Percentiles rank a stretch among this genome's conserved stretches.
These are phyloP conservation scores for Pleurotus sapidus DNA, from an alignment of 768 basidiomycete genomes.

Conservation along the genomic window DNA sequence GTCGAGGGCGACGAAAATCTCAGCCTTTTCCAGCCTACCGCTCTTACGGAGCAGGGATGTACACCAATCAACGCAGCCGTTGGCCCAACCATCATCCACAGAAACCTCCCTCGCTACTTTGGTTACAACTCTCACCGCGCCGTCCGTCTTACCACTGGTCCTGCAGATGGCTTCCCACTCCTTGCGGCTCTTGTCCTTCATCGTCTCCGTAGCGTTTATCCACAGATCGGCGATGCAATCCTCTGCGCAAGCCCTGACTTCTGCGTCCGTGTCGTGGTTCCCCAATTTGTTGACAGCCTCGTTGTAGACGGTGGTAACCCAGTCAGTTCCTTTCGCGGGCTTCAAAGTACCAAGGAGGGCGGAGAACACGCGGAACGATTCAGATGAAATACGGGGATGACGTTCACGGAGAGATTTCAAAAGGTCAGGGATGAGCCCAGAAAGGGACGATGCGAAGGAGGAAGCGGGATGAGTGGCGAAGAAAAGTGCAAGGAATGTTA, in stretches of 20 bases:
- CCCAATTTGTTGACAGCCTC: constrained; percentile 69
- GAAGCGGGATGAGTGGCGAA: constrained; percentile 67
- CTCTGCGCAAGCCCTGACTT: constrained; percentile 82
- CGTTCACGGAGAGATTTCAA: constrained; percentile 75
- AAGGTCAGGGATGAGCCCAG: constrained; percentile 69
- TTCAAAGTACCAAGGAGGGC: constrained; percentile 74
- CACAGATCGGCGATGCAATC: constrained; percentile 84
- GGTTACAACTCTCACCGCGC: constrained; percentile 78
- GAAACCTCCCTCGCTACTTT: constrained; percentile 77
- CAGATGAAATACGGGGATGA: constrained; percentile 85
- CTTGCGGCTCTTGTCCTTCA: constrained; percentile 57
- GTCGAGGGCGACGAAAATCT: constrained; percentile 76
- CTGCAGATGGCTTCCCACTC: constrained; percentile 85
- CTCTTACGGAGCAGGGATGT: constrained; percentile 74
- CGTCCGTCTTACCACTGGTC: constrained; percentile 65
- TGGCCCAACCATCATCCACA: constrained; percentile 76
- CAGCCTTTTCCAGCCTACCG: constrained; percentile 72
- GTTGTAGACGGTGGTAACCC: constrained; percentile 72
- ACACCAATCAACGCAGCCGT: constrained; percentile 75
- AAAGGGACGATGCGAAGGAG: constrained; percentile 58
- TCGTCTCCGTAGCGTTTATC: constrained; percentile 77
- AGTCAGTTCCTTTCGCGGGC: constrained; percentile 61
- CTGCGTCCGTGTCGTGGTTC: constrained; percentile 86
- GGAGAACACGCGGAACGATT: constrained; percentile 86
- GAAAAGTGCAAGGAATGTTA: constrained; percentile 84